These are phyloP conservation scores for Meripilus lineatus DNA, from an alignment of 1,284 basidiomycete genomes.

Conservation along the genomic window DNA sequence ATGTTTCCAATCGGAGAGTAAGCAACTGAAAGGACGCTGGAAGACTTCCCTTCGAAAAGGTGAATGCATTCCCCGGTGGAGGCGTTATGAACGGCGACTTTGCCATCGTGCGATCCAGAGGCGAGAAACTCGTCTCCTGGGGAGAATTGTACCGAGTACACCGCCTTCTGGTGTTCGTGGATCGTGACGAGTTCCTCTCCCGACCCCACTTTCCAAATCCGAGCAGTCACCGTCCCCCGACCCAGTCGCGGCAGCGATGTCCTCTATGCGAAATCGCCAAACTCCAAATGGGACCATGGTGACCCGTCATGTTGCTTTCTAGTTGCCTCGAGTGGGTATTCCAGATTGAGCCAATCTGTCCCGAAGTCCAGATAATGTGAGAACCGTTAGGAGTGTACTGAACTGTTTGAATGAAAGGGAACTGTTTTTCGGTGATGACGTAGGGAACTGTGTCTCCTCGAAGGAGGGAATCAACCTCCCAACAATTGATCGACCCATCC, in stretches of 20 bases:
- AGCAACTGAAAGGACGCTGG: slow-evolving; percentile 17
- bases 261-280: slow-evolving; percentile 23
- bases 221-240: slow-evolving; percentile 20
- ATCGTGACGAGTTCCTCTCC: slow-evolving; percentile 14
- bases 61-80: background rate
- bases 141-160: slow-evolving; percentile 31
- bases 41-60: slow-evolving; percentile 10
- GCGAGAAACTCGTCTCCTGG: slow-evolving; percentile 23
- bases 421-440: background rate
- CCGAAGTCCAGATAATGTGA: background rate
- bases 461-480: slow-evolving; percentile 16
- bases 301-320: slow-evolving; percentile 13
- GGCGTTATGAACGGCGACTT: slow-evolving; percentile 3
- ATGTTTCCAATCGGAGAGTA: slow-evolving; percentile 12
- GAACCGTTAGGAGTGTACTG: background rate
- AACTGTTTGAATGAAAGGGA: slow-evolving; percentile 1
- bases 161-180: slow-evolving; percentile 21
- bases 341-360: slow-evolving; percentile 14
- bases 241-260: slow-evolving; percentile 18
- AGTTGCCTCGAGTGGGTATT: slow-evolving; percentile 14
- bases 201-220: slow-evolving; percentile 18
- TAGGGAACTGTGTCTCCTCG: background rate
- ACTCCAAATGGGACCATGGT: slow-evolving; percentile 18
- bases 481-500: slow-evolving; percentile 19
- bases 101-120: slow-evolving; percentile 14